Base-by-base conservation (phyloP, 768 basidiomycete species). In the Lactifluus rugatus region DNA sequence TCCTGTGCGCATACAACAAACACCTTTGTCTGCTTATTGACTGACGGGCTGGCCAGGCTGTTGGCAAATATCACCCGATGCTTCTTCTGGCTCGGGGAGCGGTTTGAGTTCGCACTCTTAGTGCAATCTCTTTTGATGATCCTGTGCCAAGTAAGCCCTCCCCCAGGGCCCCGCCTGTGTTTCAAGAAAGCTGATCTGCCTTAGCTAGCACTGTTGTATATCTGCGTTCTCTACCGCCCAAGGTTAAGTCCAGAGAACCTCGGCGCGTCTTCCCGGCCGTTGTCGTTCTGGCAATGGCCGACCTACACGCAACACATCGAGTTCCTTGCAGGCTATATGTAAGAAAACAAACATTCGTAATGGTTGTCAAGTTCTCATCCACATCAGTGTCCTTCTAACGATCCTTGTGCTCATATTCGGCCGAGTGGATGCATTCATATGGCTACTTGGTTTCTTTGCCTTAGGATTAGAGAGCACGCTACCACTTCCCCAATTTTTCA, bases 41-140 rank as follows among this genome's bases (percentile, higher is more conserved):
- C 46, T 23, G 17, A 50, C 51, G 26, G 8, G 25, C 16, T 26
- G 31, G 53, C 19, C 52, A 89, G 88, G 64, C 75, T 91, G 32
- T 76, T 88, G 58, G 88, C 89, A 50, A 93, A 93, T 70, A 89
- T 92, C 53, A 85, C 86, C 25, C 78, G 90, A 66, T 93, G 90
- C 70, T 93, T 91, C 76, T 93, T 92, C 72, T 93, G 90, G 90
- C 72, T 93, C 36, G 90, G 90, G 55, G 75, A 84, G 39, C 86
- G 67, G 52, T 93, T 90, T 69, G 90, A 92, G 72, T 71, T 78
- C 47, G 79, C 89, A 2, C 71, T 93, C 52, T 75, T 93, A n/a
- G 63, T 89, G 9, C 90, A 93, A 70, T 89, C 88, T 17, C 70
- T 92, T 56, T 74, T 93, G 52, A 89, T 93, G 90, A 91, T 93